Evolutionary conservation across 1,139 yeast genomes (phyloP).

Genomic region (Candida sojae): DNA sequence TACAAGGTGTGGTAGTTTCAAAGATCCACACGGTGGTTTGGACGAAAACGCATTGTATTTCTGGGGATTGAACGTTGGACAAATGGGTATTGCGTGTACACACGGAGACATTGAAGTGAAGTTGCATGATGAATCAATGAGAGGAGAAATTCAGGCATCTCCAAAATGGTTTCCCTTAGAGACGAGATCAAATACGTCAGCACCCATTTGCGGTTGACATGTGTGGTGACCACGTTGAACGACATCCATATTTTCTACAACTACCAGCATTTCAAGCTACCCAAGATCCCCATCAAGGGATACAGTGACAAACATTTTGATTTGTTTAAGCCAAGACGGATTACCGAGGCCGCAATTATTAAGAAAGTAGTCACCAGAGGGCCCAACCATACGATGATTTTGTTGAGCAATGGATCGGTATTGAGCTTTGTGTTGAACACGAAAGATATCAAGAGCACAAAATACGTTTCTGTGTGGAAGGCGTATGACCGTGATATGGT

Average conservation of each 20-base stretch:
- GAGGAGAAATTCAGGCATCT: constrained; percentile 34
- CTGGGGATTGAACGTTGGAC: constrained; percentile 90
- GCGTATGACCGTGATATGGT: constrained; percentile 54
- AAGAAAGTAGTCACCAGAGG: constrained; percentile 35
- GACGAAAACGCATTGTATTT: constrained; percentile 53
- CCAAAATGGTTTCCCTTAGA: constrained; percentile 51
- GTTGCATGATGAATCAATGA: constrained; percentile 26
- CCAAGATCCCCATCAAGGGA: constrained; percentile 36
- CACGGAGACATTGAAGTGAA: constrained; percentile 27
- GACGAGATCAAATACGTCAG: constrained; percentile 58
- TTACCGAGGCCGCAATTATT: constrained; percentile 42
- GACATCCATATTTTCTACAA: constrained; percentile 66
- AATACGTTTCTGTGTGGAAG: constrained; percentile 50
- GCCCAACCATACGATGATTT: constrained; percentile 39
- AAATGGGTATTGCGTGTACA: constrained; percentile 60
- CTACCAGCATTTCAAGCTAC: constrained; percentile 55
- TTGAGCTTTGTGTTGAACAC: constrained; percentile 35
- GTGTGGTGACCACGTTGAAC: constrained; percentile 59
- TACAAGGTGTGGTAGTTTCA: constrained; percentile 66
- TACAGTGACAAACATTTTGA: constrained; percentile 47
- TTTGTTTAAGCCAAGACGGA: constrained; percentile 50
- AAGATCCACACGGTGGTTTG: constrained; percentile 71
- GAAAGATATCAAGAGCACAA: constrained; percentile 32
- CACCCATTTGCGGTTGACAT: constrained; percentile 72
- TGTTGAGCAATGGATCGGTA: constrained; percentile 56